A percentile compares a stretch with the other conserved stretches of the same genome.
Evolutionary conservation across 805 yeast species (phyloP).

Genomic region (Lachancea quebecensis): DNA sequence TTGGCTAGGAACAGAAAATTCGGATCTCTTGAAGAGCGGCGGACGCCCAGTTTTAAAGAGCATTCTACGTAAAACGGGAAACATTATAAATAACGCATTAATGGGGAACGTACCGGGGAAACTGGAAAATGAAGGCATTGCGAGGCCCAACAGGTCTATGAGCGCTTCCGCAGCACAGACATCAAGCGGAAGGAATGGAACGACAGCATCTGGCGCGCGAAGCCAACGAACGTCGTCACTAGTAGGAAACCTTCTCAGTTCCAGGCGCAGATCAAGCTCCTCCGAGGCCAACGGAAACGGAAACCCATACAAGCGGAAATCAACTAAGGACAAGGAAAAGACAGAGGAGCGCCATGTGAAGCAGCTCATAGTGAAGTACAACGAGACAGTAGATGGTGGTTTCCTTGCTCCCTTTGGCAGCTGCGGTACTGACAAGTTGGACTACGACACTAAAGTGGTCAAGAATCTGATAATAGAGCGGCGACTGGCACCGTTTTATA

Average conservation of each 20-base stretch:
- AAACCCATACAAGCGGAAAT: slow-evolving; percentile 29
- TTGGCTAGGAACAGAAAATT: too few relatives aligned
- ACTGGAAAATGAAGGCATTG: slow-evolving; percentile 30
- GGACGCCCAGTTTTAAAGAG: too few relatives aligned
- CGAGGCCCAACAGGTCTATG: slow-evolving; percentile 5
- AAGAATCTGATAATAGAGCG: slow-evolving; percentile 61
- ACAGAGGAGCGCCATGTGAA: slow-evolving; percentile 47
- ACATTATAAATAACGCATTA: too few relatives aligned
- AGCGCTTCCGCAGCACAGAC: slow-evolving; percentile 7
- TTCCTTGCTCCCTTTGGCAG: slow-evolving; percentile 87
- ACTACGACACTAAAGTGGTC: slow-evolving; percentile 70
- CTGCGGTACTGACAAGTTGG: slow-evolving; percentile 64
- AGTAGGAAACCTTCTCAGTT: slow-evolving; percentile 21
- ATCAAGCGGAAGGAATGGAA: slow-evolving; percentile 6
- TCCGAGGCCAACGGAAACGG: slow-evolving; percentile 4
- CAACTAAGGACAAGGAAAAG: slow-evolving; percentile 49
- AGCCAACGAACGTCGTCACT: slow-evolving; percentile 23
- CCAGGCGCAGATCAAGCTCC: slow-evolving; percentile 23
- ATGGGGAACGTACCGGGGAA: slow-evolving; percentile 47
- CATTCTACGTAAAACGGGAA: too few relatives aligned
- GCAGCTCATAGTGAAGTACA: slow-evolving; percentile 50
- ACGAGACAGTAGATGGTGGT: slow-evolving; percentile 89
- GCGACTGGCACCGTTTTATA: slow-evolving; percentile 79
- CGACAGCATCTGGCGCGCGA: slow-evolving; percentile 6
- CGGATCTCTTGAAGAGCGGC: too few relatives aligned